phyloP scores from a whole-genome alignment of 2,329 filamentous ascomycete genomes.

The Scortechinia acanthostroma region DNA sequence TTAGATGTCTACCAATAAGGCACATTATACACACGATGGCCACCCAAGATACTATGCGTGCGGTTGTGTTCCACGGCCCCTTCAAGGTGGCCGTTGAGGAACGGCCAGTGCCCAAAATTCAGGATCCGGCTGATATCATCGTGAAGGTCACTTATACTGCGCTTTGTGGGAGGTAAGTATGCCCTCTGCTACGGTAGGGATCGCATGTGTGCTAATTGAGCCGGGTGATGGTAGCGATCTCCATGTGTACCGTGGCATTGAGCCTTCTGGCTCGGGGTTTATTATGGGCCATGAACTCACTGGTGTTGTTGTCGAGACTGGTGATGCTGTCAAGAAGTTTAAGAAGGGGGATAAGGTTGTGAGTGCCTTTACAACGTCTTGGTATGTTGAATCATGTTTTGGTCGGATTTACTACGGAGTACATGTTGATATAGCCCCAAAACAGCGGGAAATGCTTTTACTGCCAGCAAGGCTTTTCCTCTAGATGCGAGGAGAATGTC shows the following conservation, averaged over 20 bases:
- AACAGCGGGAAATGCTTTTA: slow-evolving; percentile 71
- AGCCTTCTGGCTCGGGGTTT: slow-evolving; percentile 57
- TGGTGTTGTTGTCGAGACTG: slow-evolving; percentile 64
- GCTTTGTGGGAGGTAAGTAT: slow-evolving; percentile 73
- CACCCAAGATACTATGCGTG: slow-evolving; percentile 90
- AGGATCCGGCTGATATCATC: slow-evolving; percentile 66
- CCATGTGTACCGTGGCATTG: slow-evolving; percentile 78
- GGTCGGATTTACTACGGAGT: neutral
- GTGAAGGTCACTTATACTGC: slow-evolving; percentile 78
- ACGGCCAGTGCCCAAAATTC: slow-evolving; percentile 65
- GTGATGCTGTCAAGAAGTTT: slow-evolving; percentile 61
- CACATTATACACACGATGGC: too few species aligned
- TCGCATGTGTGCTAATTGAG: slow-evolving; percentile 3
- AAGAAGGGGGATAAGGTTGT: slow-evolving; percentile 73
- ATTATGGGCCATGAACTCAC: slow-evolving; percentile 83
- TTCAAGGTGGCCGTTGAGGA: slow-evolving; percentile 71
- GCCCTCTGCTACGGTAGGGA: slow-evolving; percentile 4
- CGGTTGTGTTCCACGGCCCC: slow-evolving; percentile 79
- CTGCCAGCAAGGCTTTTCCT: slow-evolving; percentile 70
- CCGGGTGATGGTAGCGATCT: slow-evolving; percentile 52
- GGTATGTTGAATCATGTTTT: slow-evolving; percentile 55
- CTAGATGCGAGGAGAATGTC: slow-evolving; percentile 63
- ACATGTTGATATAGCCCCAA: slow-evolving; percentile 3
- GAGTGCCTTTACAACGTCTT: slow-evolving; percentile 76
- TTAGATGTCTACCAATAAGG: too few species aligned